Evolutionary conservation across 371 early-diverging fungal species (phyloP), one percentile per base, ranked within the genome.

Genomic region (Lichtheimia hyalospora): DNA sequence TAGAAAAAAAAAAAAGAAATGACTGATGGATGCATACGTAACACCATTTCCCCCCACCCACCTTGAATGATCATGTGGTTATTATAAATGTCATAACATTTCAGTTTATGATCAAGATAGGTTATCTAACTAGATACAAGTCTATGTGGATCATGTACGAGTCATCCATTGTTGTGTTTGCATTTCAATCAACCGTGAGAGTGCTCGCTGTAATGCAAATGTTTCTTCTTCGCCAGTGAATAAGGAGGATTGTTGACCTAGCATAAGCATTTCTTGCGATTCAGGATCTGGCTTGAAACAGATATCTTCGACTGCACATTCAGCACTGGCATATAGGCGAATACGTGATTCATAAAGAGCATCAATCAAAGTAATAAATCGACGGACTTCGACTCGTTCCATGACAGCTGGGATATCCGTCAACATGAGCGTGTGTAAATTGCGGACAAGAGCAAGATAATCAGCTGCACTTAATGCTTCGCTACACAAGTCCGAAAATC

Each of bases 361-460:
- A 71, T 97, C 98, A 52, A 97, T 82, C 27, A 98, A 73, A 0
- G 96, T 97, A 60, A 98, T 98, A 60, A 96, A 92, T 25, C 97
- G 83, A 3, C 97, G 82, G 1, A 95, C 92, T 64, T 95, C 94
- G 59, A 92, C 90, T 3, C 94, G 82, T 63, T 90, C 84, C 28
- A 79, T 75, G 67, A 85, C 77, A 3, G 78, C 79, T 89, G 97
- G 97, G 34, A 97, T 89, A 58, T 89, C 87, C 2, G 89, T 87
- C 42, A 97, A 61, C 6, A 97, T 68, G 23, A 97, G 58, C 0
- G 87, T 87, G 40, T 89, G 80, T 68, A 91, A 91, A 25, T 75
- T 63, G 49, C 74, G 78, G 25, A 87, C 84, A 28, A 97, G 61
- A 60, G 88, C 89, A 8, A 97, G 74, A 67, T 94, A 97, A 70